Base-by-base conservation (phyloP, 371 early-diverging fungal genomes). In the Rhizopus sp. region DNA sequence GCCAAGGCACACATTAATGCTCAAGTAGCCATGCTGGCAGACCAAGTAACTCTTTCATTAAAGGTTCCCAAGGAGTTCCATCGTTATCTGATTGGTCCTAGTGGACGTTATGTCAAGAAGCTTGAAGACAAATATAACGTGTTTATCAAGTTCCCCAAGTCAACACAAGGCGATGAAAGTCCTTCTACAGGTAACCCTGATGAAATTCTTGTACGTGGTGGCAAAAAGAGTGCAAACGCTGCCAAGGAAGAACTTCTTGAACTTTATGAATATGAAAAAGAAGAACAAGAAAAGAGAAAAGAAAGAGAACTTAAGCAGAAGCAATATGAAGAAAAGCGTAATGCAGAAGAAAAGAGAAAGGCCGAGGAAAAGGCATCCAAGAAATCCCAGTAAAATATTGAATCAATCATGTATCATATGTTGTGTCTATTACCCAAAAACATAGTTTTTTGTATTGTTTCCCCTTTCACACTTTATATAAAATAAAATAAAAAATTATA, bases 61-160 rank as follows among this genome's bases (percentile, higher is more conserved):
- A 69, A 67, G 53, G 82, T 92, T 5, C 85, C 87, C 17, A 72
- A 73, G 31, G 79, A 80, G 54, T 85, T 82, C 69, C 92, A 93
- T 69, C 81, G 83, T 49, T 77, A 83, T 55, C 73, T 93, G 55
- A 92, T 93, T 68, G 93, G 93, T 44, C 62, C 80, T 42, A 83
- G 79, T 59, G 93, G 93, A 32, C 80, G 82, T 49, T 91, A 88
- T 68, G 93, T 91, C 47, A 82, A 83, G 66, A 86, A 89, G 38
- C 73, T 93, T 34, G 92, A 92, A 66, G 91, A 91, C 50, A 92
- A 88, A 63, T 92, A 92, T 62, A 77, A 75, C 23, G 92, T 92
- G 39, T 79, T 80, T 53, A 84, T 93, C 57, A 76, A 82, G 59
- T 93, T 92, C 82, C 91, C 92, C 13, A 73, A 69, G 48, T 72